Base-by-base conservation (phyloP, 148 eudicot genomes). In the Dysphania ambrosioides region DNA sequence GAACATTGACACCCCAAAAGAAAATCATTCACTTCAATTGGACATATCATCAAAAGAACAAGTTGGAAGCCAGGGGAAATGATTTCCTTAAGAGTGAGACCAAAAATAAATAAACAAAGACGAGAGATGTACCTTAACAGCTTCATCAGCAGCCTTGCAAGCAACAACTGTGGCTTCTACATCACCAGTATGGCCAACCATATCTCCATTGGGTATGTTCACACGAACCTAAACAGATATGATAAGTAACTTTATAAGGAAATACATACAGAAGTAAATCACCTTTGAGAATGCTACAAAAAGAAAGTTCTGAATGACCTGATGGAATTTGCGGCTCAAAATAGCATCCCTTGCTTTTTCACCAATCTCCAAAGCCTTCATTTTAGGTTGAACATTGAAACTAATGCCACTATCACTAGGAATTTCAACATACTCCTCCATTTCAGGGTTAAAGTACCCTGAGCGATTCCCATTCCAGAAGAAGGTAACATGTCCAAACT, bases 101-200 rank as follows among this genome's bases (percentile, higher is more conserved):
- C 41, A 53, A 1, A 65, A 0, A 27, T n/a, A 34, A 8, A 42
- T 23, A 29, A 35, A 23, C 2, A 47, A 35, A 3, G 53, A 36
- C 35, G 57, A 65, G 9, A 66, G 64, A 24, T 58, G 42, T 87
- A 91, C 98, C 98, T 94, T 94, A 49, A 94, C 98, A 65, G 96
- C 98, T 59, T 88, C 89, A 80, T 94, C 97, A 75, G 98, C 98
- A 75, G 95, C 97, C 79, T 93, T 87, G 85, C 98, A 93, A 74
- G 88, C 88, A 41, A 86, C 95, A 72, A 91, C 32, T 4, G 97
- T 93, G 65, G 98, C 98, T 27, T 87, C 83, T 57, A 93, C 88
- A 44, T 93, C 97, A 73, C 98, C 97, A 8, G 97, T 93, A 83
- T 93, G 98, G 47, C 98, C 92, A 29, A 94, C 98, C 98, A 94